These are phyloP conservation scores for Boehmeria nivea DNA, from an alignment of 306 rosid genomes.

Conservation along the genomic window DNA sequence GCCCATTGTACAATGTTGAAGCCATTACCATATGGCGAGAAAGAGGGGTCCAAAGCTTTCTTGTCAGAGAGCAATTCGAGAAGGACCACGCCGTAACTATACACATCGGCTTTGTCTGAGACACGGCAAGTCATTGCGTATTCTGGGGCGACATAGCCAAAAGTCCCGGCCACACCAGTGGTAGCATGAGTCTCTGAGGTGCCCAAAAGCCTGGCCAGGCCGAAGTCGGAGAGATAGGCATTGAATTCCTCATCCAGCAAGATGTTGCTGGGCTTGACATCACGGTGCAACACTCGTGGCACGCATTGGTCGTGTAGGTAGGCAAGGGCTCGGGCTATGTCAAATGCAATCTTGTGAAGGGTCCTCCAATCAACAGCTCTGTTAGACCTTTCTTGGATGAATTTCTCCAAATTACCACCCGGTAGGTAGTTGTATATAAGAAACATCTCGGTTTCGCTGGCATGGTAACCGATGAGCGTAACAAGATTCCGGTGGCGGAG, in stretches of 20 bases:
- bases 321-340: constrained; percentile 83
- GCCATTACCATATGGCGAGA: constrained; percentile 78
- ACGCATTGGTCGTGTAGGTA: constrained; percentile 88
- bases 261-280: constrained; percentile 93
- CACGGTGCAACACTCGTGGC: constrained; percentile 90
- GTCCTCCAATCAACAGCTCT: constrained; percentile 87
- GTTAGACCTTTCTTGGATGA: constrained; percentile 84
- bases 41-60: constrained; percentile 89
- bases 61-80: constrained; percentile 87
- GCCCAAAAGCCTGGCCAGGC: constrained; percentile 88
- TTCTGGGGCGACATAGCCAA: constrained; percentile 94
- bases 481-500: constrained; percentile 82
- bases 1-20: constrained; percentile 93
- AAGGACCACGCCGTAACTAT: constrained; percentile 97
- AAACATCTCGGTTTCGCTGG: constrained; percentile 88
- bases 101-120: constrained; percentile 91
- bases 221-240: constrained; percentile 89
- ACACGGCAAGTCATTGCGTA: constrained; percentile 98
- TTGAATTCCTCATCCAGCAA: constrained; percentile 76
- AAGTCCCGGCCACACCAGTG: constrained; percentile 96
- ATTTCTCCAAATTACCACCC: constrained; percentile 85
- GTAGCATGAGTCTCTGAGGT: constrained; percentile 98
- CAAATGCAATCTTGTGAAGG: constrained; percentile 91
- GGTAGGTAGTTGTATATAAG: constrained; percentile 79
- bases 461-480: constrained; percentile 85